Conservation (phyloP, 2,329 filamentous ascomycete genomes). For the Penicillium expansum region DNA sequence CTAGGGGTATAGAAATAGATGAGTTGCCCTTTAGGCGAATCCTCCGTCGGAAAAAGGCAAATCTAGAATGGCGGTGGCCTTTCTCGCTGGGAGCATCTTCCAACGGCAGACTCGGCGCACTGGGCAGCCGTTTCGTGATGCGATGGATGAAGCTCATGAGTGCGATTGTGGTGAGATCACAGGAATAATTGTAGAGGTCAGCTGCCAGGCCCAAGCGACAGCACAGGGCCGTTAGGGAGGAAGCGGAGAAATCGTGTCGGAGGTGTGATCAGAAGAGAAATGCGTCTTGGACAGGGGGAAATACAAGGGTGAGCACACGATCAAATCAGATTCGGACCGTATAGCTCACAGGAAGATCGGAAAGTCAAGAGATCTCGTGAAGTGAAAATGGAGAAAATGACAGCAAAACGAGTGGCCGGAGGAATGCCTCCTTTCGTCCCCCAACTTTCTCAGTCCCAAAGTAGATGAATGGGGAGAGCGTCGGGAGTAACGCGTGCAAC, state of each 20-base stretch:
- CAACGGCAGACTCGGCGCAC: slow-evolving; percentile 45
- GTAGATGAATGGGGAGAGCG: slow-evolving; percentile 32
- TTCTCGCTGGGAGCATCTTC: slow-evolving; percentile 49
- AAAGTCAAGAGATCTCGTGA: slow-evolving; percentile 7
- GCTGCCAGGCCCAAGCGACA: slow-evolving; percentile 21
- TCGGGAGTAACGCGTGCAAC: slow-evolving; percentile 26
- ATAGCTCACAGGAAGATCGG: slow-evolving; percentile 23
- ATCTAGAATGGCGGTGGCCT: slow-evolving; percentile 46
- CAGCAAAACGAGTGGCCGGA: slow-evolving; percentile 42
- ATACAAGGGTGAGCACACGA: not conserved
- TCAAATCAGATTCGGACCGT: slow-evolving; percentile 2
- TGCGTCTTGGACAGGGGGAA: not conserved
- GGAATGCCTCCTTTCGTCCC: slow-evolving; percentile 43
- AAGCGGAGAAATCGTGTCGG: slow-evolving; percentile 13
- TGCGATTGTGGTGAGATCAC: slow-evolving; percentile 28
- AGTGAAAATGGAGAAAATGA: slow-evolving; percentile 26
- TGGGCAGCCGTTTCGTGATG: slow-evolving; percentile 52
- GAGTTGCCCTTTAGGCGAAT: slow-evolving; percentile 90
- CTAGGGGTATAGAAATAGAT: slow-evolving; percentile 85
- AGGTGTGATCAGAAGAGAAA: slow-evolving; percentile 1
- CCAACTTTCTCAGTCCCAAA: slow-evolving; percentile 32
- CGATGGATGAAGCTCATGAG: slow-evolving; percentile 55
- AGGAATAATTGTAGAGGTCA: slow-evolving; percentile 8
- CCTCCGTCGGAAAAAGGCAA: slow-evolving; percentile 81
- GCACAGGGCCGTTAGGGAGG: slow-evolving; percentile 15